Evolutionary conservation across 2,329 filamentous ascomycete genomes (phyloP).

Genomic region (Fusarium sp.): DNA sequence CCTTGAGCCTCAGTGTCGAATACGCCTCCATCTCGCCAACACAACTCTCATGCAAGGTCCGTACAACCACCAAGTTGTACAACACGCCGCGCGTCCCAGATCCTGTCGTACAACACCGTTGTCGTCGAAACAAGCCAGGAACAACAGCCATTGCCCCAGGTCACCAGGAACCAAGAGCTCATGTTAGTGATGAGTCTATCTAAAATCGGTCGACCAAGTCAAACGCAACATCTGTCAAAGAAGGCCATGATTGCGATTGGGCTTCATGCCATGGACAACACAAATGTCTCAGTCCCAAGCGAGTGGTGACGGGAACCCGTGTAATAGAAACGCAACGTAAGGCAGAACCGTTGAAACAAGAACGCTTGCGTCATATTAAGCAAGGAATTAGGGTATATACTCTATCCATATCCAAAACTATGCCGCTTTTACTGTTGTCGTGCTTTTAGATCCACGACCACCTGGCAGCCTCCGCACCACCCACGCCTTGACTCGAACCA

Average conservation of each 20-base stretch:
- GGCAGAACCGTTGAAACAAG: slow-evolving; percentile 12
- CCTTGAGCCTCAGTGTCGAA: neutral
- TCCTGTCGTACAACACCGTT: slow-evolving; percentile 12
- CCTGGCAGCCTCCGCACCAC: slow-evolving; percentile 11
- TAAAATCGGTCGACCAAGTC: neutral
- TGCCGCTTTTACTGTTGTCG: slow-evolving; percentile 18
- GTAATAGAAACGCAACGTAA: neutral
- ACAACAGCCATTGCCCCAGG: neutral
- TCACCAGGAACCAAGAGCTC: neutral
- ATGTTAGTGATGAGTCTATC: too few species aligned
- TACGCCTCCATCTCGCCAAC: neutral
- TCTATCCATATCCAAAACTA: slow-evolving; percentile 38
- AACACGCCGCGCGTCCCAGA: slow-evolving; percentile 28
- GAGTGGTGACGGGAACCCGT: neutral
- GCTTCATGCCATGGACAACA: neutral
- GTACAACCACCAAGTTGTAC: neutral
- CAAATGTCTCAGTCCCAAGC: slow-evolving; percentile 26
- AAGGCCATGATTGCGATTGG: slow-evolving; percentile 23
- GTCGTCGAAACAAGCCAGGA: neutral
- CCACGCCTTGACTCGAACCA: slow-evolving; percentile 26
- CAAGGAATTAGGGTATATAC: slow-evolving; percentile 13
- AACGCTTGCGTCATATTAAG: slow-evolving; percentile 33
- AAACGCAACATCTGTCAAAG: slow-evolving; percentile 1
- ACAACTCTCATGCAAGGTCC: too few species aligned
- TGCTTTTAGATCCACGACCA: slow-evolving; percentile 25